Percentiles rank a stretch among this genome's conserved stretches.
Conservation (phyloP, 257 asterid species). For the Coffea canephora region DNA sequence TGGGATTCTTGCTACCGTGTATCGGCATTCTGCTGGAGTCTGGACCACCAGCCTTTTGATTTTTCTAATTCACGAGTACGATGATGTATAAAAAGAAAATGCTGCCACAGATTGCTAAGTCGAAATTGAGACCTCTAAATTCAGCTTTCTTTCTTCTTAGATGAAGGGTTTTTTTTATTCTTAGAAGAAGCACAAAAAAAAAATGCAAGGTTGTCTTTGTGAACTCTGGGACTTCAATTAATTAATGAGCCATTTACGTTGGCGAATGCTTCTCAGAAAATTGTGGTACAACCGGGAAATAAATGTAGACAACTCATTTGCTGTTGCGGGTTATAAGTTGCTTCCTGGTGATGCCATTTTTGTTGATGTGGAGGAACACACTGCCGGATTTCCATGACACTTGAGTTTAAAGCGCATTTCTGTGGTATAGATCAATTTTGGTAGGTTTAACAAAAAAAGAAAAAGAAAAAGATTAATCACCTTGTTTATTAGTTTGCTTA, state of each 20-base stretch:
- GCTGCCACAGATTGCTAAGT: neutral
- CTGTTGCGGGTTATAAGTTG: neutral
- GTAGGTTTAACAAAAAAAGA: neutral
- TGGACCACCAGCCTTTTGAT: neutral
- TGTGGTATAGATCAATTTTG: neutral
- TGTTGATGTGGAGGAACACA: neutral
- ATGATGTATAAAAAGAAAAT: neutral
- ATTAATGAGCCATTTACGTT: neutral
- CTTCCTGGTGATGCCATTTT: neutral
- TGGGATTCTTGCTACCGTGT: neutral
- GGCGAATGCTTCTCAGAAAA: neutral
- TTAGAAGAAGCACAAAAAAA: no score
- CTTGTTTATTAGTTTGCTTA: neutral
- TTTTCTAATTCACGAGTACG: neutral
- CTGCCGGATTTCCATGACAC: neutral
- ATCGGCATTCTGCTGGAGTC: neutral
- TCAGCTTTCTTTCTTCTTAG: neutral
- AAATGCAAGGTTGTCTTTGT: neutral
- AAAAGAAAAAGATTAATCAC: neutral
- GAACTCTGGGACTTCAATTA: neutral
- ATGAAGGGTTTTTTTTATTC: neutral
- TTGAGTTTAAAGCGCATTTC: no score
- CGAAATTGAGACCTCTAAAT: neutral
- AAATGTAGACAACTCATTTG: neutral
- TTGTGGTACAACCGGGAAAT: neutral